Conservation (phyloP, 257 asterid genomes). For the Lithospermum erythrorhizon region DNA sequence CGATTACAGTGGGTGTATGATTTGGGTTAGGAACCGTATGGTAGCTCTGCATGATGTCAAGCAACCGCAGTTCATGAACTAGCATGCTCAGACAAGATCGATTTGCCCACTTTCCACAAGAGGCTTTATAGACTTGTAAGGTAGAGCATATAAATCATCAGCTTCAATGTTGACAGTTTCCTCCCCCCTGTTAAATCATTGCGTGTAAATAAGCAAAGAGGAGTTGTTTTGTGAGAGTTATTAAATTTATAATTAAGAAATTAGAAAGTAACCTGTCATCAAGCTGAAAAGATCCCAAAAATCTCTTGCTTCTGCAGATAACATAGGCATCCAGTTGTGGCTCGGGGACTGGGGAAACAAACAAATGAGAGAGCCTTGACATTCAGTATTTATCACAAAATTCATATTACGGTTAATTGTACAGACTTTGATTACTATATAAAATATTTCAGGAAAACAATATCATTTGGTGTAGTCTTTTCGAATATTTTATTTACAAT, state of each 20-base stretch:
- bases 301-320: slow-evolving; percentile 74
- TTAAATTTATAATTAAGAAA: not conserved
- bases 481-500: no score
- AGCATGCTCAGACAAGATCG: slow-evolving; percentile 58
- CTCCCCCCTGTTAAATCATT: slow-evolving; percentile 40
- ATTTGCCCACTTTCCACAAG: slow-evolving; percentile 76
- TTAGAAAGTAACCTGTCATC: slow-evolving; percentile 50
- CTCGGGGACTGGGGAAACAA: slow-evolving; percentile 48
- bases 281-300: slow-evolving; percentile 69
- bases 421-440: no score
- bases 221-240: not conserved
- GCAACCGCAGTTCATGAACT: slow-evolving; percentile 1
- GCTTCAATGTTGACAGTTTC: slow-evolving; percentile 77
- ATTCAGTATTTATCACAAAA: not conserved
- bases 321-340: slow-evolving; percentile 63
- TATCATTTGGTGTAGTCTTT: no score
- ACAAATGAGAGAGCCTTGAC: not conserved
- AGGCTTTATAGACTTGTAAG: slow-evolving; percentile 72
- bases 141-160: slow-evolving; percentile 66
- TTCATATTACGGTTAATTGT: no score
- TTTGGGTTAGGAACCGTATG: no score
- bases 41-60: no score
- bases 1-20: no score
- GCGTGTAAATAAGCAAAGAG: slow-evolving; percentile 14
- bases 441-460: no score